Conservation (phyloP, 2,329 filamentous ascomycete species). For the Penicillium sp. region DNA sequence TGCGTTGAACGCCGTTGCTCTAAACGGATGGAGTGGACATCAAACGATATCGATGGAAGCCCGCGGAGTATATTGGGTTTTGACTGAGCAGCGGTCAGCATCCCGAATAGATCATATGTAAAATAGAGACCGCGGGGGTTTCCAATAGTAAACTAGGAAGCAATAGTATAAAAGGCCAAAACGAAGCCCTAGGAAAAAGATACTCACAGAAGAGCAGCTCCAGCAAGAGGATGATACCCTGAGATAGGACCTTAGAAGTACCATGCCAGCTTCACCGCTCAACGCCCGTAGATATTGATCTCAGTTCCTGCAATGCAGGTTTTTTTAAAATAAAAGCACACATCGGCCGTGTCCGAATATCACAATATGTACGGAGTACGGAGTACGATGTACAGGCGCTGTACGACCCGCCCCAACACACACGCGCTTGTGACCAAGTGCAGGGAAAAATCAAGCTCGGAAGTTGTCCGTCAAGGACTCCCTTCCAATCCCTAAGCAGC, state of each 20-base stretch:
- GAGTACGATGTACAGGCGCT: not conserved
- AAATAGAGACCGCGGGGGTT: not conserved
- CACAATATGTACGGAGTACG: constrained; percentile 5
- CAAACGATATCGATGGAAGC: constrained; percentile 19
- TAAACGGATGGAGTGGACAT: constrained; percentile 3
- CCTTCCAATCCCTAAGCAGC: not conserved
- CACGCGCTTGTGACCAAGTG: not conserved
- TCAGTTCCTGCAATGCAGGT: constrained; percentile 8
- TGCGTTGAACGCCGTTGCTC: constrained; percentile 14
- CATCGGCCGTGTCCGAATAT: constrained; percentile 8
- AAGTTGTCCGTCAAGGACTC: constrained; percentile 20
- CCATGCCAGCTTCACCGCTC: constrained; percentile 18
- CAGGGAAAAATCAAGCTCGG: constrained; percentile 6
- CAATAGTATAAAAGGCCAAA: not conserved
- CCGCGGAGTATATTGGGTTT: constrained; percentile 14
- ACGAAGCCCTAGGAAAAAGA: not conserved
- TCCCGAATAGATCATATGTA: constrained; percentile 9
- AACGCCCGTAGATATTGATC: constrained; percentile 15
- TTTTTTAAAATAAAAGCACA: constrained; percentile 5
- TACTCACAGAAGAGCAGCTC: constrained; percentile 17
- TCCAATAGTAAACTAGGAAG: not conserved
- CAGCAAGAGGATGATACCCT: constrained; percentile 9
- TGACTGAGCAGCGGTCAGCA: constrained; percentile 28
- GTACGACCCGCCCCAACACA: constrained; percentile 8
- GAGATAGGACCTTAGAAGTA: constrained; percentile 7